Conservation (phyloP, 768 basidiomycete genomes). For the Lactifluus subvellereus region DNA sequence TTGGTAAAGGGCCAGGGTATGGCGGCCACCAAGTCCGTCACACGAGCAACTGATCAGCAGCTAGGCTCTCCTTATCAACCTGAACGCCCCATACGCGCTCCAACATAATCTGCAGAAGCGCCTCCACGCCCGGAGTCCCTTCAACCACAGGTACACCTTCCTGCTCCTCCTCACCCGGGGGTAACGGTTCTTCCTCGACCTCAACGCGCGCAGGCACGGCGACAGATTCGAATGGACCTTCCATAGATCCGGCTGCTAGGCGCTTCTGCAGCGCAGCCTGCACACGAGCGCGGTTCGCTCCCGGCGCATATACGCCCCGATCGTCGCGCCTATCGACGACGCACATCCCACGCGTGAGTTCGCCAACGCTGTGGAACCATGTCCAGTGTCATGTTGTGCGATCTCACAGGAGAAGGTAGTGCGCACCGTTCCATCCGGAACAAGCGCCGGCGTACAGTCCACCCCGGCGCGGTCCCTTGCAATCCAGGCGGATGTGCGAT, state of each 20-base stretch:
- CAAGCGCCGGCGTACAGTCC: slow-evolving; percentile 38
- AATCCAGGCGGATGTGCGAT: slow-evolving; percentile 54
- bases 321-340: slow-evolving; percentile 75
- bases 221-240: slow-evolving; percentile 41
- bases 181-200: slow-evolving; percentile 33
- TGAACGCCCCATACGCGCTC: slow-evolving; percentile 51
- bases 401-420: not conserved
- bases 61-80: slow-evolving; percentile 1
- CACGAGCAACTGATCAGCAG: not conserved
- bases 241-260: slow-evolving; percentile 26
- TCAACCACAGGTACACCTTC: slow-evolving; percentile 38
- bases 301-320: slow-evolving; percentile 55
- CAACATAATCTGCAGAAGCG: slow-evolving; percentile 43
- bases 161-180: not conserved
- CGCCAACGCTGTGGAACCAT: slow-evolving; percentile 49
- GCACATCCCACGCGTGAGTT: slow-evolving; percentile 82
- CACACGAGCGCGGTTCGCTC: slow-evolving; percentile 57
- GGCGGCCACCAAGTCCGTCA: not conserved
- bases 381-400: not conserved
- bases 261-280: slow-evolving; percentile 47
- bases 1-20: not conserved
- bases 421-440: slow-evolving; percentile 23
- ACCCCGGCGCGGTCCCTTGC: slow-evolving; percentile 41
- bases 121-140: slow-evolving; percentile 58
- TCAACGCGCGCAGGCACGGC: slow-evolving; percentile 52